Base-by-base conservation (phyloP, 176 grass and related monocot genomes). In the Zizania latifolia region DNA sequence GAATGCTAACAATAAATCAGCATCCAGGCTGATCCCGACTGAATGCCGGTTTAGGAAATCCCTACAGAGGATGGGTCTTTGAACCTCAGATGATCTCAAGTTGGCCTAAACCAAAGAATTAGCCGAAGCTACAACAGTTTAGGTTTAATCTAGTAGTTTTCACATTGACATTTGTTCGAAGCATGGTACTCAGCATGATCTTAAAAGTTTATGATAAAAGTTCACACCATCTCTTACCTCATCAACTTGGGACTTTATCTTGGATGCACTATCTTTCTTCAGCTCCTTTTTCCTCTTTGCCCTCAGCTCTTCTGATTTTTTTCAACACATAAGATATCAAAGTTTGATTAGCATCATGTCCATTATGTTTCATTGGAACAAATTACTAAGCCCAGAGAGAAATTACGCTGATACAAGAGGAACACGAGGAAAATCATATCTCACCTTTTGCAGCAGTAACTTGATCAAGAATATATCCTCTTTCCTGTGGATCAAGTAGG, bases 261-360 rank as follows among this genome's bases (percentile, higher is more conserved):
- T 99, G 60, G 92, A 95, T 55, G 96, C 92, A 72, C 82, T 95
- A 27, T 95, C 96, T 80, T 95, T 99, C 89, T 92, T 95, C 64
- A 99, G 39, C 74, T 99, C 92, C 61, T 89, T 99, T 84, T 92
- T 99, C 87, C 96, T 94, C 65, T 92, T 92, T 38, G 85, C 78
- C 80, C 87, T 90, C 68, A 95, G 60, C 59, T 99, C 96, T 83
- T 90, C 92, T 95, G 86, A 46, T 85, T 68, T 70, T n/a, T 75
- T n/a, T 62, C 13, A 80, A 70, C 76, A 75, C 33, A 76, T 70
- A 70, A 31, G n/a, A 56, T 15, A 69, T 45, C 38, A 65, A 33
- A 36, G 15, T 75, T 27, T 61, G 60, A 26, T 80, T n/a, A n/a
- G 43, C 17, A 36, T 19, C 29, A n/a, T 37, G 10, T 15, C 12